phyloP scores from a whole-genome alignment of 1,139 yeast species.

The Candida tropicalis region DNA sequence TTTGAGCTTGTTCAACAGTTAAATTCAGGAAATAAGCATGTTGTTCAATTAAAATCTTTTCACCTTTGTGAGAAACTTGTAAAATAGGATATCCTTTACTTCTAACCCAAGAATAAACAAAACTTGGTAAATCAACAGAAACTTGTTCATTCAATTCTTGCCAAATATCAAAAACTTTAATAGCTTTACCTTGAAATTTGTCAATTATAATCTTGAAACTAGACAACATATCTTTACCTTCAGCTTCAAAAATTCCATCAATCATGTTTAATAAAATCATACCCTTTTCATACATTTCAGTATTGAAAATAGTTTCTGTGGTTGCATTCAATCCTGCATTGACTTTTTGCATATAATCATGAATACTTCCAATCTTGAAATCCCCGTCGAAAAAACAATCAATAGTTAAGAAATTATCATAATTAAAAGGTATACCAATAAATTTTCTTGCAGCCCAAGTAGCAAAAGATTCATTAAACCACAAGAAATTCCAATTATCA shows the following conservation, averaged over 20 bases:
- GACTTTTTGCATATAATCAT: slow-evolving; percentile 29
- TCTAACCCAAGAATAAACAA: slow-evolving; percentile 61
- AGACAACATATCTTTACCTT: slow-evolving; percentile 24
- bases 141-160: slow-evolving; percentile 33
- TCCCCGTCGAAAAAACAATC: slow-evolving; percentile 40
- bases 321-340: slow-evolving; percentile 37
- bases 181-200: slow-evolving; percentile 33
- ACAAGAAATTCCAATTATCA: slow-evolving; percentile 65
- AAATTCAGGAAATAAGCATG: slow-evolving; percentile 46
- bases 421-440: slow-evolving; percentile 2
- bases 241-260: slow-evolving; percentile 32
- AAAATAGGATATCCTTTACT: slow-evolving; percentile 62
- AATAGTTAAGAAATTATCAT: slow-evolving; percentile 40
- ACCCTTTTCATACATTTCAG: slow-evolving; percentile 65
- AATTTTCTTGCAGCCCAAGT: slow-evolving; percentile 51
- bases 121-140: slow-evolving; percentile 36
- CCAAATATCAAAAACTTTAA: slow-evolving; percentile 65
- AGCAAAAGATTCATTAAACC: slow-evolving; percentile 79
- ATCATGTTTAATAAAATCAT: slow-evolving; percentile 60
- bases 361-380: slow-evolving; percentile 27
- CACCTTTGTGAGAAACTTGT: slow-evolving; percentile 33
- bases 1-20: slow-evolving; percentile 24
- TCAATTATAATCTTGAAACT: slow-evolving; percentile 48
- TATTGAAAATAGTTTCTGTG: slow-evolving; percentile 47
- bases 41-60: slow-evolving; percentile 48